Evolutionary conservation across 495 filamentous ascomycete species (phyloP), one percentile per base, ranked within the genome.

Genomic region (Hypoxylon rickii): DNA sequence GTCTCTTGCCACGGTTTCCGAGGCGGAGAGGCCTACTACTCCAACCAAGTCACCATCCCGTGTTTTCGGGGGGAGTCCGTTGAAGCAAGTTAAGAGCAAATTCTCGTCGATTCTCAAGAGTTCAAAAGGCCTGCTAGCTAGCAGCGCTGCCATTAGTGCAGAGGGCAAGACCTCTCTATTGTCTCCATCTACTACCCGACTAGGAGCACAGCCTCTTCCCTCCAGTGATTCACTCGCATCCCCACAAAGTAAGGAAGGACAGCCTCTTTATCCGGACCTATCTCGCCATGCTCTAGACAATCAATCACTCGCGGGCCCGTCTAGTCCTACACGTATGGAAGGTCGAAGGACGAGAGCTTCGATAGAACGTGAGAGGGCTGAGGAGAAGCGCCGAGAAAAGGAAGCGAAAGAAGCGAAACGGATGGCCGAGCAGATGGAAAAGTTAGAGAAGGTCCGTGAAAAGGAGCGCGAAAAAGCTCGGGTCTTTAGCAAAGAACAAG

Each of bases 61-160:
- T 49, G 81, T 79, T 50, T 81, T 86, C 61, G 74, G 78, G 44
- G 90, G 92, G 52, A 92, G 87, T 38, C 89, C 90, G 4, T 69
- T 96, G 20, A 96, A 89, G 66, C 88, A 91, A 40, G 91, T 92
- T 13, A 96, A 95, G 73, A 87, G 84, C 58, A 91, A 89, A 67
- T 73, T 96, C 26, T 90, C 90, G 33, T 94, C 91, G 7, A 89
- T 95, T 45, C 76, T 96, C 56, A 89, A 90, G 67, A 88, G 87
- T 29, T 91, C 91, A 11, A 91, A 88, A 65, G 89, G 86, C 13
- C 79, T 95, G 36, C 87, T 96, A 54, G 87, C 86, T 12, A 92
- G 85, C 51, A 89, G 88, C 62, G 90, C 89, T 18, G 84, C 86
- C 39, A 77, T 88, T 40, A 90, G 86, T 63, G 89, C 88, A 17